A percentile compares a stretch with the other conserved stretches of the same genome.
Evolutionary conservation across 495 filamentous ascomycete species (phyloP).

Genomic region (Penicillium pulvis): DNA sequence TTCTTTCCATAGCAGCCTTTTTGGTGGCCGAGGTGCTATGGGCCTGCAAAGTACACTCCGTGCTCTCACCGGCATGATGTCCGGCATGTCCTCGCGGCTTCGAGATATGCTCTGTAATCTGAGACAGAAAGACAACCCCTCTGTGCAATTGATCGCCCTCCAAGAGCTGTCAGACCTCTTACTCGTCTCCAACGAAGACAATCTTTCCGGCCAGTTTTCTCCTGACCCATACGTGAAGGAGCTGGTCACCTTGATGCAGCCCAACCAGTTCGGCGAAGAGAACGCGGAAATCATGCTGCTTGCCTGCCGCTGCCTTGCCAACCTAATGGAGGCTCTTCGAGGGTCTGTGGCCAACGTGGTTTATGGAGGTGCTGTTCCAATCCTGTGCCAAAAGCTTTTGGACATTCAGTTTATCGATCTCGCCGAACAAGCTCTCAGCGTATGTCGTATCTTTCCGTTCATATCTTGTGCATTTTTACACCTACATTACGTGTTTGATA

Average conservation of each 20-base stretch:
- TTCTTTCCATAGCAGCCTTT: conserved; percentile 71
- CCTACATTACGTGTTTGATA: neutral
- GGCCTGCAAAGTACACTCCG: conserved; percentile 81
- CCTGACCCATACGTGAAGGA: conserved; percentile 96
- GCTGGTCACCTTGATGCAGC: conserved; percentile 88
- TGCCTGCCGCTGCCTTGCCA: conserved; percentile 93
- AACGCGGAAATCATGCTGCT: conserved; percentile 98
- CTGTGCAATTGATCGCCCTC: conserved; percentile 86
- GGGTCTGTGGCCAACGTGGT: conserved; percentile 93
- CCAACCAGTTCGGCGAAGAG: conserved; percentile 81
- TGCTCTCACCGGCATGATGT: conserved; percentile 87
- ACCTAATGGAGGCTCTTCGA: conserved; percentile 96
- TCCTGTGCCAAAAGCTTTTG: conserved; percentile 89
- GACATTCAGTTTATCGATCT: conserved; percentile 97
- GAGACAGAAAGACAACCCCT: conserved; percentile 83
- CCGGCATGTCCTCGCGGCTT: conserved; percentile 75
- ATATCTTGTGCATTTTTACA: neutral
- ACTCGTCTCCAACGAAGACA: conserved; percentile 94
- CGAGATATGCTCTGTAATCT: conserved; percentile 84
- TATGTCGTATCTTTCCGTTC: conserved; percentile 40
- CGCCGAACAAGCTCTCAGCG: conserved; percentile 93
- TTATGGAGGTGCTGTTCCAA: conserved; percentile 91
- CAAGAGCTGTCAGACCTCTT: conserved; percentile 93
- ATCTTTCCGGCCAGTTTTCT: conserved; percentile 91
- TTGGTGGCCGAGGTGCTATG: conserved; percentile 66